phyloP scores from a whole-genome alignment of 352 stramenopile species.

The Sclerospora graminicola region DNA sequence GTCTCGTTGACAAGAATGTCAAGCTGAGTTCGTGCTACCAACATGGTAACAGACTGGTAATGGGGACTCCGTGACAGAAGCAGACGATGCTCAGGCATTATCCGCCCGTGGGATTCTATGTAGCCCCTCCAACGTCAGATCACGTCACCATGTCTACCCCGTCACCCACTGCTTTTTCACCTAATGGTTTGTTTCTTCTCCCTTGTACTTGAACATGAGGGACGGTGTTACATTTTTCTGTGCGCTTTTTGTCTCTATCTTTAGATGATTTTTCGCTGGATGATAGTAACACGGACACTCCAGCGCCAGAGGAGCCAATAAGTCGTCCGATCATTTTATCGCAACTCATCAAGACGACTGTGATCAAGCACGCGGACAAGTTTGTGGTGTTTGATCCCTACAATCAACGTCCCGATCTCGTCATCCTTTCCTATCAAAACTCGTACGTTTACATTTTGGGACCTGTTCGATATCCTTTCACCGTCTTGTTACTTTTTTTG shows the following conservation, averaged over 20 bases:
- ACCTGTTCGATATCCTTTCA: conserved; percentile 84
- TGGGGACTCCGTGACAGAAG: conserved; percentile 7
- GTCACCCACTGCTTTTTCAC: conserved; percentile 20
- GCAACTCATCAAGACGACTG: conserved; percentile 58
- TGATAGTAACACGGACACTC: conserved; percentile 9
- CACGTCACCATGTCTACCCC: conserved; percentile 12
- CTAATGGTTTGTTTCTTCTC: conserved; percentile 20
- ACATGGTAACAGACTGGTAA: conserved; percentile 34
- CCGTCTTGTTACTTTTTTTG: conserved; percentile 1
- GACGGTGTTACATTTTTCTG: background rate
- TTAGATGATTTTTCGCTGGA: conserved; percentile 40
- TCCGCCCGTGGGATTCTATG: conserved; percentile 57
- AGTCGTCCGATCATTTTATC: conserved; percentile 41
- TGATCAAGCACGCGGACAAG: conserved; percentile 70
- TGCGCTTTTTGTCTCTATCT: conserved; percentile 1
- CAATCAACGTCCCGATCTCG: conserved; percentile 40
- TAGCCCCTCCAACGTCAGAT: conserved; percentile 13
- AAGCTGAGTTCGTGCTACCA: conserved; percentile 59
- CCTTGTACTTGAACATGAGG: no score
- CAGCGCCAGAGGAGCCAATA: conserved; percentile 12
- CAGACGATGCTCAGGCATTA: conserved; percentile 5
- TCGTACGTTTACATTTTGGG: conserved; percentile 92
- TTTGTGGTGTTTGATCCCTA: conserved; percentile 25
- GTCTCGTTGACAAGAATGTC: conserved; percentile 41
- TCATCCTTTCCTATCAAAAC: conserved; percentile 90